These are phyloP conservation scores for Exophiala bonariae DNA, from an alignment of 2,329 filamentous ascomycete species.

Conservation along the genomic window DNA sequence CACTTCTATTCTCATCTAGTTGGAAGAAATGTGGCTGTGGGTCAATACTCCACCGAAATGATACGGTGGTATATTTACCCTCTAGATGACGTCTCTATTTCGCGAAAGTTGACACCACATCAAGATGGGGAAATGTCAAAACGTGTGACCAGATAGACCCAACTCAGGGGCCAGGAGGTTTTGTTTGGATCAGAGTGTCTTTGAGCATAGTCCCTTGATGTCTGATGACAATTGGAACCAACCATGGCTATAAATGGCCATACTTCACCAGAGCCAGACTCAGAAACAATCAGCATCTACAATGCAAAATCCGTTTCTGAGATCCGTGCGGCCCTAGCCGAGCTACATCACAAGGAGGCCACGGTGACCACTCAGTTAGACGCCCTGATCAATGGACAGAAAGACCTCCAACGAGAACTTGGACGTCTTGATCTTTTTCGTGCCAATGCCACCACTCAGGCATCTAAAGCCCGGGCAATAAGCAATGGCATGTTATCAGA, in stretches of 20 bases:
- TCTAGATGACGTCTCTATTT: no score
- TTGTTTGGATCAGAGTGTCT: no score
- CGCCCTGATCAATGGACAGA: slow-evolving; percentile 75
- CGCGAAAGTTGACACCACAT: no score
- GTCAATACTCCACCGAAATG: no score
- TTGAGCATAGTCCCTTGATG: no score
- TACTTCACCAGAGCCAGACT: slow-evolving; percentile 9
- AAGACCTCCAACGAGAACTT: slow-evolving; percentile 82
- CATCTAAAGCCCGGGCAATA: slow-evolving; percentile 77
- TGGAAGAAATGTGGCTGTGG: no score
- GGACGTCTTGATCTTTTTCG: slow-evolving; percentile 85
- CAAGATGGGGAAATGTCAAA: no score
- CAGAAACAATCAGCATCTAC: slow-evolving; percentile 52
- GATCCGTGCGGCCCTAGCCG: slow-evolving; percentile 73
- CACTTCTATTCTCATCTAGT: no score
- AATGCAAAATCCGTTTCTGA: slow-evolving; percentile 74
- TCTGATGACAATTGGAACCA: no score
- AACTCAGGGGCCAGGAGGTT: no score
- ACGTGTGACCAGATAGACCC: no score
- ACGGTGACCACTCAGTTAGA: slow-evolving; percentile 73
- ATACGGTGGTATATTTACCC: no score
- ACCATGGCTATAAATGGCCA: slow-evolving; percentile 20
- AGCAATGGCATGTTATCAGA: slow-evolving; percentile 88
- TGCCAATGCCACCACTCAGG: slow-evolving; percentile 83
- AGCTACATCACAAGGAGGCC: slow-evolving; percentile 74